Percentiles rank a stretch among this genome's conserved stretches.
These are phyloP conservation scores for Metarhizium album DNA, from an alignment of 2,329 filamentous ascomycete genomes.

Conservation along the genomic window DNA sequence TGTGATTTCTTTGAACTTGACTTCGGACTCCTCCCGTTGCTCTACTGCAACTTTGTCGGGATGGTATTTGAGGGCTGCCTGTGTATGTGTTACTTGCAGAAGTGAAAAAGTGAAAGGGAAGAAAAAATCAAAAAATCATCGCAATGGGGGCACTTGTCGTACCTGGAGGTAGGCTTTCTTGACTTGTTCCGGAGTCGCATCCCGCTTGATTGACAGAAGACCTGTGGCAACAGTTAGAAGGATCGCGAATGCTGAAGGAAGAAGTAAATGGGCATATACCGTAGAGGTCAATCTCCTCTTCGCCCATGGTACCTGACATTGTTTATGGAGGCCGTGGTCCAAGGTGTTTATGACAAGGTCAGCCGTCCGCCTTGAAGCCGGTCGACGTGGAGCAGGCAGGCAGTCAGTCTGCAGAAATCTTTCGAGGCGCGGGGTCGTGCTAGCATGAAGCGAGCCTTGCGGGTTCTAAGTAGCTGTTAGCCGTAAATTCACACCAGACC, in stretches of 20 bases:
- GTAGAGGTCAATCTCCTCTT: conserved; percentile 49
- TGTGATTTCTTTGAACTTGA: conserved; percentile 84
- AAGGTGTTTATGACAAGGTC: not conserved
- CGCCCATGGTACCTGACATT: conserved; percentile 15
- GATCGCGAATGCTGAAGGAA: not conserved
- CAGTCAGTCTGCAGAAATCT: not conserved
- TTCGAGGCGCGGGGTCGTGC: conserved; percentile 7
- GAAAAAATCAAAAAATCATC: no score
- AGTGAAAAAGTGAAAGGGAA: no score
- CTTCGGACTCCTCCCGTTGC: conserved; percentile 73
- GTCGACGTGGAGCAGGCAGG: conserved; percentile 2
- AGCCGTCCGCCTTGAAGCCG: not conserved
- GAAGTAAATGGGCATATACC: conserved; percentile 27
- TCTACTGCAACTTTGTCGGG: conserved; percentile 91
- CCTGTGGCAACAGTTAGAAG: conserved; percentile 36
- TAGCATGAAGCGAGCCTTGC: not conserved
- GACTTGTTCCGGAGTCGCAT: conserved; percentile 68
- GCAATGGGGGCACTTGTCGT: not conserved
- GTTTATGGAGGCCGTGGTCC: conserved; percentile 3
- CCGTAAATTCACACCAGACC: not conserved
- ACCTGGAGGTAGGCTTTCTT: conserved; percentile 97
- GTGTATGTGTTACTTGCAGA: conserved; percentile 11
- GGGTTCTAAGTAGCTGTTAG: not conserved
- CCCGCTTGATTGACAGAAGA: conserved; percentile 64
- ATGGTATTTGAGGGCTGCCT: conserved; percentile 82